A percentile compares a stretch with the other conserved stretches of the same genome.
These are phyloP conservation scores for Artemisia tridentata DNA, from an alignment of 129 eudicot species.

Conservation along the genomic window DNA sequence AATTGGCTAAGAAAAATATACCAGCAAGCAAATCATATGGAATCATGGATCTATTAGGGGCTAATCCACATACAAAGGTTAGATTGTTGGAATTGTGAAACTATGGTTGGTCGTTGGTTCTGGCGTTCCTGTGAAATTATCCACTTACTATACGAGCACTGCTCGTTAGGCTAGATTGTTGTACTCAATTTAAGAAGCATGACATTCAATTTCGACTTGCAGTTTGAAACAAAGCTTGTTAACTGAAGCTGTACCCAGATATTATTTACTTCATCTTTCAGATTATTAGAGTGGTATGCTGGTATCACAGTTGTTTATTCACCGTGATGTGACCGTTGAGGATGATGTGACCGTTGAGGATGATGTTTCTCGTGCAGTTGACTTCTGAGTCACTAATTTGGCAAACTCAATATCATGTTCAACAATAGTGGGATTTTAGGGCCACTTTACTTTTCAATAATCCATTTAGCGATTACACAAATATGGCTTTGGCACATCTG, in stretches of 20 bases:
- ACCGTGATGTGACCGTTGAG: constrained; percentile 68
- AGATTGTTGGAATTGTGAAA: too few species aligned
- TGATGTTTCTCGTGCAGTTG: constrained; percentile 63
- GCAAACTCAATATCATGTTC: constrained; percentile 60
- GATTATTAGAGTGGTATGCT: constrained; percentile 82
- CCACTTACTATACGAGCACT: not conserved
- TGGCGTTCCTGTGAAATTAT: not conserved
- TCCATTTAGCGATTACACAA: constrained; percentile 40
- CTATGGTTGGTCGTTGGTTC: too few species aligned
- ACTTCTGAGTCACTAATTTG: constrained; percentile 46
- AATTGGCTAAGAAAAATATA: too few species aligned
- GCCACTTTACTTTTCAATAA: constrained; percentile 78
- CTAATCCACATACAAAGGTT: too few species aligned
- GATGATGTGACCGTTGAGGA: constrained; percentile 65
- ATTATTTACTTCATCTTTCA: constrained; percentile 26
- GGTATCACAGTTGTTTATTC: constrained; percentile 75
- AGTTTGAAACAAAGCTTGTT: not conserved
- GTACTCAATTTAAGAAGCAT: not conserved
- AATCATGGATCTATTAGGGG: too few species aligned
- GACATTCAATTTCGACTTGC: not conserved
- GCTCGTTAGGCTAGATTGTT: not conserved
- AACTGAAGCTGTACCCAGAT: not conserved
- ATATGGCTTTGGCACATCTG: constrained; percentile 63
- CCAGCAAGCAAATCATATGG: too few species aligned
- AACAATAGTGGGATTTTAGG: constrained; percentile 73